Conservation (phyloP, 1,284 basidiomycete species). For the Mycosarcoma maydis region DNA sequence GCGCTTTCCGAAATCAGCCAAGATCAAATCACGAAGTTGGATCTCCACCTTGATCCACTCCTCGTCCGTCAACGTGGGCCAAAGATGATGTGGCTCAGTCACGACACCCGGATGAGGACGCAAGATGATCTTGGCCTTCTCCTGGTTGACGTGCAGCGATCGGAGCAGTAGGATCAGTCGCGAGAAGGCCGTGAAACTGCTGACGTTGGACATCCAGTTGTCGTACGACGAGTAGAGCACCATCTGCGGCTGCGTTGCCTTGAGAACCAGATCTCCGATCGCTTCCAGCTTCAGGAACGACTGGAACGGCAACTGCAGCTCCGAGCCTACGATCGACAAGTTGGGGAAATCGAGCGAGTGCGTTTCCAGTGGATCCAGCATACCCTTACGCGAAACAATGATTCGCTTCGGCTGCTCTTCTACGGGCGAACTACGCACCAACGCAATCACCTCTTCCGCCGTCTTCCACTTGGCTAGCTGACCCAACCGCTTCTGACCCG, state of each 20-base stretch:
- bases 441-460: constrained; percentile 97
- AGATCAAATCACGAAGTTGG: constrained; percentile 75
- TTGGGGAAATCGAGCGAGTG: constrained; percentile 98
- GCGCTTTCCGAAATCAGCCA: constrained; percentile 94
- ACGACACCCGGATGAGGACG: constrained; percentile 74
- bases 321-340: constrained; percentile 99
- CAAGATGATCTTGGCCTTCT: constrained; percentile 84
- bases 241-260: constrained; percentile 98
- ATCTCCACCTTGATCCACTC: constrained; percentile 99
- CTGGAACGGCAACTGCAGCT: constrained; percentile 98
- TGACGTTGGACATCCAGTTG: constrained; percentile 99
- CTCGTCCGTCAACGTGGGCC: constrained; percentile 92
- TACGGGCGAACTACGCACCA: constrained; percentile 94
- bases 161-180: constrained; percentile 93
- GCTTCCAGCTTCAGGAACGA: constrained; percentile 99
- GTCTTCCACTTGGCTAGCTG: constrained; percentile 99
- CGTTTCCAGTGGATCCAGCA: constrained; percentile 90
- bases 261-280: constrained; percentile 96
- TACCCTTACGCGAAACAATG: constrained; percentile 99
- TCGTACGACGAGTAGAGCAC: constrained; percentile 98
- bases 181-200: constrained; percentile 98
- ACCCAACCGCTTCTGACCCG: constrained; percentile 98
- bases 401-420: constrained; percentile 99
- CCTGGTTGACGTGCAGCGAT: constrained; percentile 98
- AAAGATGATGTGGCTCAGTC: constrained; percentile 96